Percentiles rank a stretch among this genome's conserved stretches.
Evolutionary conservation across 2,329 filamentous ascomycete genomes (phyloP).

Genomic region (Fusarium acutatum): DNA sequence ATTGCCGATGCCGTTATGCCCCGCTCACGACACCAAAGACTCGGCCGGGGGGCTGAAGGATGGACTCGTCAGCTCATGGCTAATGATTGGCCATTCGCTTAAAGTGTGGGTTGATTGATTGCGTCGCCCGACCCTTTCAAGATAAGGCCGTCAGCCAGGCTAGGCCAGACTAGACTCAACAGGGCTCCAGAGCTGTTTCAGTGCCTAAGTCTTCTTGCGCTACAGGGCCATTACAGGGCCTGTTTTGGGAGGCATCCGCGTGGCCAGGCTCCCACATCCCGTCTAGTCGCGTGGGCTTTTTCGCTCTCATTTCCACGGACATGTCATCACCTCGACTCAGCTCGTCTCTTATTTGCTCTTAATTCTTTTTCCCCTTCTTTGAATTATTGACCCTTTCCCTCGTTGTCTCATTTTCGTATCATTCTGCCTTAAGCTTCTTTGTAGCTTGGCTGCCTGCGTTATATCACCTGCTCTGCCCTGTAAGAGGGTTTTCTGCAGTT

Average conservation of each 20-base stretch:
- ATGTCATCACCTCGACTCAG: neutral
- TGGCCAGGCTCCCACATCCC: conserved; percentile 30
- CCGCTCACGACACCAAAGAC: conserved; percentile 17
- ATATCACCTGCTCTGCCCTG: neutral
- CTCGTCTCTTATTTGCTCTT: neutral
- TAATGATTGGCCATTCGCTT: conserved; percentile 40
- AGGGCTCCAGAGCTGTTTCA: conserved; percentile 20
- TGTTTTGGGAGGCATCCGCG: conserved; percentile 21
- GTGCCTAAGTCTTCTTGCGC: neutral
- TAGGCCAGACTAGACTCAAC: conserved; percentile 11
- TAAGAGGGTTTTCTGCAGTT: conserved; percentile 3
- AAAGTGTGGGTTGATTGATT: conserved; percentile 29
- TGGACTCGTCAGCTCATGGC: conserved; percentile 48
- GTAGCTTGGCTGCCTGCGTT: conserved; percentile 7
- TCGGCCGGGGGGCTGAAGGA: conserved; percentile 30
- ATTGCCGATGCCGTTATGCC: conserved; percentile 29
- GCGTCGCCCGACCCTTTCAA: conserved; percentile 26
- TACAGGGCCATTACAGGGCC: conserved; percentile 12
- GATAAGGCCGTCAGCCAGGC: conserved; percentile 8
- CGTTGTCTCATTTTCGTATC: conserved; percentile 15
- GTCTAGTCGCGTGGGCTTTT: conserved; percentile 16
- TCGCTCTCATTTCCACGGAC: conserved; percentile 12
- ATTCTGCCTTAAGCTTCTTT: conserved; percentile 17
- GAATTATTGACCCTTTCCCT: neutral
- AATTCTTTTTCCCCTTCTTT: conserved; percentile 6